These are phyloP conservation scores for Pisolithus thermaeus DNA, from an alignment of 1,284 basidiomycete genomes.

Conservation along the genomic window DNA sequence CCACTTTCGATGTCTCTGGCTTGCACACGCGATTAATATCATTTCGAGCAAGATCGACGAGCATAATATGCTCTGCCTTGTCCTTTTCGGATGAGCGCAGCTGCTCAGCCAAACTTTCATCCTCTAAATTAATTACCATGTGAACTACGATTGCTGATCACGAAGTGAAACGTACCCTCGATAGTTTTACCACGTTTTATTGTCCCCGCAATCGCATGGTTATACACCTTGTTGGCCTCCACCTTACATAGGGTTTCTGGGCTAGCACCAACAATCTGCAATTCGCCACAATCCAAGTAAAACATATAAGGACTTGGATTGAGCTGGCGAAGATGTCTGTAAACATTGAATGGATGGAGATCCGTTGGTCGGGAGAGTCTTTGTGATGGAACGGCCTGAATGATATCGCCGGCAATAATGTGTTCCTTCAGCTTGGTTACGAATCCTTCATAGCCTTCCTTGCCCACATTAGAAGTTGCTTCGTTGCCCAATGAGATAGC, in stretches of 20 bases:
- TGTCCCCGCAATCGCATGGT: conserved; percentile 98
- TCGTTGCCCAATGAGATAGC: conserved; percentile 69
- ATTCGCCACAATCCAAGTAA: conserved; percentile 89
- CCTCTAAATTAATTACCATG: conserved; percentile 57
- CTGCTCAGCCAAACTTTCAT: conserved; percentile 69
- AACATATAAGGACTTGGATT: conserved; percentile 99
- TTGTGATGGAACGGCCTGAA: conserved; percentile 98
- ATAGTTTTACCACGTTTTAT: conserved; percentile 80
- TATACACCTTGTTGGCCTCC: conserved; percentile 86
- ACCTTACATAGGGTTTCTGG: conserved; percentile 99
- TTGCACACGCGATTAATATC: conserved; percentile 98
- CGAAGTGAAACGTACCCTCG: conserved; percentile 56
- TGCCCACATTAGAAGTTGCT: conserved; percentile 88
- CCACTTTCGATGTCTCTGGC: conserved; percentile 93
- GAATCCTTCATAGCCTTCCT: conserved; percentile 87
- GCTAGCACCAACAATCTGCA: conserved; percentile 94
- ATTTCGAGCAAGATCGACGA: conserved; percentile 98
- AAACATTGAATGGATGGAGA: conserved; percentile 97
- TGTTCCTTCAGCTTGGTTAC: conserved; percentile 92
- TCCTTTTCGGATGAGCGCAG: conserved; percentile 89
- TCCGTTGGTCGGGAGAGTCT: conserved; percentile 79
- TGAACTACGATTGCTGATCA: conserved; percentile 3
- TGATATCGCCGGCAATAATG: conserved; percentile 95
- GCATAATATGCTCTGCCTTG: conserved; percentile 97
- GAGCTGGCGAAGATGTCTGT: conserved; percentile 86